Evolutionary conservation across 352 stramenopile species (phyloP), one percentile per base, ranked within the genome.

Genomic region (Aphanomyces astaci): DNA sequence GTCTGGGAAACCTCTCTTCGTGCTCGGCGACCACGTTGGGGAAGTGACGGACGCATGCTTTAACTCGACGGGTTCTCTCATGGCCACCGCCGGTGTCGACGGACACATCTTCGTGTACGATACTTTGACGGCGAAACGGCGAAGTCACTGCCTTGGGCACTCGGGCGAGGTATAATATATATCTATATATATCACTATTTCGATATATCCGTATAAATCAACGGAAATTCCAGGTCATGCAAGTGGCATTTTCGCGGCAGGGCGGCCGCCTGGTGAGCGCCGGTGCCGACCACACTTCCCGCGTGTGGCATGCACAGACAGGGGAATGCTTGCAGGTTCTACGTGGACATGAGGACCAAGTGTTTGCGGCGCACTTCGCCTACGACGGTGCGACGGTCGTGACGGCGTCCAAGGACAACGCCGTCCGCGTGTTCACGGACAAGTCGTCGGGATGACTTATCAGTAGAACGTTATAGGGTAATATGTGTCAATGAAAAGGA

Each of bases 291-390:
- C 71, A 75, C 46, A 89, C 81, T 0, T 77, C 77, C 45, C 73
- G 82, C 4, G 53, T 92, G 17, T 94, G 85, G 85, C 83, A 91
- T 60, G 75, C 78, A 63, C 86, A 81, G 68, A 84, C 80, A 0
- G 81, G 85, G 1, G 72, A 90, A 45, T 91, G 84, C 60, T 64
- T 87, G 1, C 78, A 90, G 51, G 72, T 84, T 0, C 63, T 92
- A 2, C 67, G 63, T 22, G 81, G 81, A 4, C 81, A 92, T 52
- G 82, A 92, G 30, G 82, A 87, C 11, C 78, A 89, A 10, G 73
- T 89, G 19, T 79, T 86, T 39, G 79, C 75, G 32, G 82, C 78
- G 11, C 57, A 57, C 13, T 88, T 92, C 53, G 87, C 78, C 46
- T 92, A 92, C 64, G 84, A 92, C 40, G 78, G 84, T 17, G 46